Evolutionary conservation across 805 yeast genomes (phyloP), one percentile per base, ranked within the genome.

Genomic region (Ogataea glucozyma): DNA sequence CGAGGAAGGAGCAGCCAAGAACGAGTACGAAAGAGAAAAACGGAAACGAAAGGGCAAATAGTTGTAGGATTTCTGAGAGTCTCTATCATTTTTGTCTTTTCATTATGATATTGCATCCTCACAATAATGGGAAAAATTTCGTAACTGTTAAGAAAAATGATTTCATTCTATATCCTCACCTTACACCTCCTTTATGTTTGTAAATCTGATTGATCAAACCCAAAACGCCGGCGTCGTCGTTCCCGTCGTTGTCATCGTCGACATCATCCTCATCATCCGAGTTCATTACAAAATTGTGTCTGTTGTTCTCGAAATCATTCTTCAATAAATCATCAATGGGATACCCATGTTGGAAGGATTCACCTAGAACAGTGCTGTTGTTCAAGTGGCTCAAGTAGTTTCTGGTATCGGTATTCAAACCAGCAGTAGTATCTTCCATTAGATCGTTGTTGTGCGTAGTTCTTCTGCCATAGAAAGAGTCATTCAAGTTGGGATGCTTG

Each of bases 1-100:
- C 4, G 89, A 85, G 56, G 97, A 91, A 72, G 98, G 98, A 59
- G 87, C 93, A 4, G 97, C 88, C 61, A 86, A 88, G 74, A 90
- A 93, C 63, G 83, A 82, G 54, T 91, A 91, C 65, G 97, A 89
- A 61, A 76, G 89, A 47, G 97, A 90, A 60, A 85, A 79, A 72
- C 80, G 75, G 61, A 69, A 71, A 47, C 76, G 89, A 56, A 78
- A 76, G 60, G 69, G 72, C 30, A 72, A 72, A 53, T 47, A 44
- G 36, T 40, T 17, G n/a, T n/a, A 34, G 29, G n/a, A 14, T 11
- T 21, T 13, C 11, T 29, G 23, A 29, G 17, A 17, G 16, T 23
- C 30, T 22, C 13, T 16, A 13, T n/a, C n/a, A 24, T 10, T 24
- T 16, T 19, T 31, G 6, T 31, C 26, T 5, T 26, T 19, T 18